Evolutionary conservation across 805 yeast genomes (phyloP).

Genomic region (Suhomyces faveliae): DNA sequence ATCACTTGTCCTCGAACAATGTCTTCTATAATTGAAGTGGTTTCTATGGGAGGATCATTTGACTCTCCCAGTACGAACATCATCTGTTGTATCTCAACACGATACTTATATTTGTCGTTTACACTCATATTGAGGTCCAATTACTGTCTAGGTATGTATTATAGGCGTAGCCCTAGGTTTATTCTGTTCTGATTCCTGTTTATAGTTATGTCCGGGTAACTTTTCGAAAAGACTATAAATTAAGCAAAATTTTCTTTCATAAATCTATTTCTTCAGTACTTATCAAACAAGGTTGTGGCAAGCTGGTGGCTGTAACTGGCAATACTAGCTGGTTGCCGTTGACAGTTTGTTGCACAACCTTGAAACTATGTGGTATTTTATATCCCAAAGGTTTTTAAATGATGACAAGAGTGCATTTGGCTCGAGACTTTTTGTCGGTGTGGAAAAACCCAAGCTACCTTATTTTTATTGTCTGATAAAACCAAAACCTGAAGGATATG

Average conservation of each 20-base stretch:
- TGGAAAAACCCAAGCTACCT: conserved; percentile 99
- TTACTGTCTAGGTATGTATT: background rate
- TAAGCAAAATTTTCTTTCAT: background rate
- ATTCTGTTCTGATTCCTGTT: background rate
- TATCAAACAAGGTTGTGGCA: background rate
- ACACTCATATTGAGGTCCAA: background rate
- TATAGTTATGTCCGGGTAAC: background rate
- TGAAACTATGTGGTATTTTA: background rate
- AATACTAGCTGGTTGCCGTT: background rate
- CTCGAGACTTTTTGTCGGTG: conserved; percentile 96
- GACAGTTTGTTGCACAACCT: background rate
- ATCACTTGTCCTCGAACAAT: conserved; percentile 93
- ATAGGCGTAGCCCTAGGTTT: background rate
- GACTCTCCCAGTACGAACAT: conserved; percentile 98
- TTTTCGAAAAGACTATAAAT: background rate
- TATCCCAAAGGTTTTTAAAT: conserved; percentile 31
- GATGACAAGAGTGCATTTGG: conserved; percentile 99
- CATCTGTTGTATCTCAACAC: conserved; percentile 94
- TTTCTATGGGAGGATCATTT: conserved; percentile 88
- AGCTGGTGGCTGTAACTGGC: background rate
- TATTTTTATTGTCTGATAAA: conserved; percentile 59
- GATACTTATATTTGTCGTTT: conserved; percentile 62
- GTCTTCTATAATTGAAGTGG: conserved; percentile 91
- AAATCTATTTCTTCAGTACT: background rate
- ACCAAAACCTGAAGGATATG: conserved; percentile 1